Conservation (phyloP, 768 basidiomycete genomes). For the Brasilioporus rufonigricans region DNA sequence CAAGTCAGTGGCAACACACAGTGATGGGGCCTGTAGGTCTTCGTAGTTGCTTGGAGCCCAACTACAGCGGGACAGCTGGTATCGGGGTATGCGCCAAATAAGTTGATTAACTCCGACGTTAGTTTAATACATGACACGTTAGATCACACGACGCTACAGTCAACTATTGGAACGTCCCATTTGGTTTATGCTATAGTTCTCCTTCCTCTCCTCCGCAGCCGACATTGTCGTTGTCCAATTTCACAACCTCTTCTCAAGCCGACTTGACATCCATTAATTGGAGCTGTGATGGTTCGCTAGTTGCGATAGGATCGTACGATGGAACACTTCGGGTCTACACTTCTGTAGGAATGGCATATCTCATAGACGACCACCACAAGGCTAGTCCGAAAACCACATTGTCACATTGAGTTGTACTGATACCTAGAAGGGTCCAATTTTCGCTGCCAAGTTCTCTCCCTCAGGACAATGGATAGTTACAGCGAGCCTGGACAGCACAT, state of each 20-base stretch:
- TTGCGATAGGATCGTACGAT: conserved; percentile 81
- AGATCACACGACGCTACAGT: conserved; percentile 79
- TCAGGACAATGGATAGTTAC: conserved; percentile 71
- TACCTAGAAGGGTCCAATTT: conserved; percentile 69
- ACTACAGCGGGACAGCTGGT: conserved; percentile 57
- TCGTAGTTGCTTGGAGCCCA: conserved; percentile 81
- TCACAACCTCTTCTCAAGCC: conserved; percentile 43
- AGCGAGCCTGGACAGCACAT: conserved; percentile 74
- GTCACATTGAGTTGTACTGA: conserved; percentile 14
- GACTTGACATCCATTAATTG: conserved; percentile 80
- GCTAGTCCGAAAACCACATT: conserved; percentile 39
- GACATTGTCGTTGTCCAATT: conserved; percentile 46
- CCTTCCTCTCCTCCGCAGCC: conserved; percentile 29
- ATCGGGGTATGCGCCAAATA: conserved; percentile 55
- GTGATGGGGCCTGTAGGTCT: conserved; percentile 52
- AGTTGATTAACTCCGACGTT: not conserved
- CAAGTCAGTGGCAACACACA: conserved; percentile 12
- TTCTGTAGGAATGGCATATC: conserved; percentile 56
- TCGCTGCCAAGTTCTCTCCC: conserved; percentile 73
- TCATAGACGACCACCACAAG: conserved; percentile 62
- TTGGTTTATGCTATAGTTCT: conserved; percentile 27
- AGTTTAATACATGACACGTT: conserved; percentile 3
- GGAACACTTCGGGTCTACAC: conserved; percentile 66
- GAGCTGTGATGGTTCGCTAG: conserved; percentile 67
- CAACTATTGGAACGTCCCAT: conserved; percentile 68